phyloP scores from a whole-genome alignment of 2,329 filamentous ascomycete genomes.

The Lasiodiplodia citricola region DNA sequence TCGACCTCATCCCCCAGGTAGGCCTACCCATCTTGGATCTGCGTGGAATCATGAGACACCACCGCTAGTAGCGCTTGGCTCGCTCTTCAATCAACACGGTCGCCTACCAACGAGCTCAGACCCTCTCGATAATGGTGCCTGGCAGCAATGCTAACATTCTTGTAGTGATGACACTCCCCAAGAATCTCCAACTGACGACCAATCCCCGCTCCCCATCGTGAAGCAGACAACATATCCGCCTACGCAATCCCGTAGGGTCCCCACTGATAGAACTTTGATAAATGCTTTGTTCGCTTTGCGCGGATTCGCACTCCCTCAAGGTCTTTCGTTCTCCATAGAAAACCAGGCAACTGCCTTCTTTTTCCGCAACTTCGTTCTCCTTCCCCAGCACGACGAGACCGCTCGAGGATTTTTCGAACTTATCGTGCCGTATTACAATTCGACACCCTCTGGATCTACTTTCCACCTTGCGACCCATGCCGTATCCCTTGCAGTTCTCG shows the following conservation, averaged over 20 bases:
- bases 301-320: background rate
- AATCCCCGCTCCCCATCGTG: background rate
- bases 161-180: conserved; percentile 4
- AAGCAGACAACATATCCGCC: background rate
- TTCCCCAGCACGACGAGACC: conserved; percentile 45
- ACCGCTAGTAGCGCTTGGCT: no score
- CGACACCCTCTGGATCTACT: conserved; percentile 41
- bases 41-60: no score
- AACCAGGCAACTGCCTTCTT: conserved; percentile 48
- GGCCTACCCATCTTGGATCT: background rate
- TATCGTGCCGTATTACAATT: conserved; percentile 45
- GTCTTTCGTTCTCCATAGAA: conserved; percentile 40
- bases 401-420: conserved; percentile 47
- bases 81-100: no score
- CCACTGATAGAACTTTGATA: background rate
- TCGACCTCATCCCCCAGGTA: conserved; percentile 13
- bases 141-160: background rate
- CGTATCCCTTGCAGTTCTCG: conserved; percentile 44
- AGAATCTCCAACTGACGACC: background rate
- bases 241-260: background rate
- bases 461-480: conserved; percentile 47
- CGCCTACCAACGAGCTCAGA: no score
- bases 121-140: background rate
- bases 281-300: background rate
- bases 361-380: conserved; percentile 48